Conservation (phyloP, 148 eudicot genomes). For the Chenopodium quinoa region DNA sequence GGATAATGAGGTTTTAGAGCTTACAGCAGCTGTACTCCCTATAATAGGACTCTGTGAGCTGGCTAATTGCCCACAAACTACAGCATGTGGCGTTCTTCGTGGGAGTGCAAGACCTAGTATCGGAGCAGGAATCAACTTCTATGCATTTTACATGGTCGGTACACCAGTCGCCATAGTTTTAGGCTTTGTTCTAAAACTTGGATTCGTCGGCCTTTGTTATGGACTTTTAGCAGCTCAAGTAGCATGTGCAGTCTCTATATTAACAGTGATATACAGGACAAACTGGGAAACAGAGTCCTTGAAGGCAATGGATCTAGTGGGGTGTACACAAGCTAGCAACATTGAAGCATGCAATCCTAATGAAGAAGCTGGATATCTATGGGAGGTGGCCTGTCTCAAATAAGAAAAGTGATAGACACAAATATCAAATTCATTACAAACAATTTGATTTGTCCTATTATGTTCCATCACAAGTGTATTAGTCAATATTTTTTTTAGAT, state of each 20-base stretch:
- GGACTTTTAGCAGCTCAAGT: slow-evolving; percentile 78
- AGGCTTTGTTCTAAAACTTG: slow-evolving; percentile 52
- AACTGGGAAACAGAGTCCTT: slow-evolving; percentile 71
- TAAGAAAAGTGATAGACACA: background rate
- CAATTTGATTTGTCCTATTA: background rate
- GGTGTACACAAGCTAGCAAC: slow-evolving; percentile 33
- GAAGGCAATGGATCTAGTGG: slow-evolving; percentile 73
- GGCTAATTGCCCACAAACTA: slow-evolving; percentile 90
- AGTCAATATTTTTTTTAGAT: no score
- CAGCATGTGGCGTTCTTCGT: slow-evolving; percentile 79
- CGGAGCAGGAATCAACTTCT: slow-evolving; percentile 74
- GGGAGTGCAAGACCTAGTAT: slow-evolving; percentile 73
- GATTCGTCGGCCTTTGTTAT: slow-evolving; percentile 71
- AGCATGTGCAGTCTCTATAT: slow-evolving; percentile 57
- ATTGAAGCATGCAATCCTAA: slow-evolving; percentile 37
- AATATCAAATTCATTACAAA: background rate
- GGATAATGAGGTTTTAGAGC: slow-evolving; percentile 61
- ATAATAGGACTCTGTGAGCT: slow-evolving; percentile 82
- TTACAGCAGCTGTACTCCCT: slow-evolving; percentile 58
- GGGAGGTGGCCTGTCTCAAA: background rate
- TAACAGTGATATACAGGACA: slow-evolving; percentile 51
- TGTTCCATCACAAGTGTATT: background rate
- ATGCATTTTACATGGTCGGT: slow-evolving; percentile 73
- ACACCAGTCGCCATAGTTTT: slow-evolving; percentile 67
- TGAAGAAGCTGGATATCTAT: slow-evolving; percentile 31